A percentile compares a stretch with the other conserved stretches of the same genome.
These are phyloP conservation scores for Infundibulicybe gibba DNA, from an alignment of 768 basidiomycete genomes.

Conservation along the genomic window DNA sequence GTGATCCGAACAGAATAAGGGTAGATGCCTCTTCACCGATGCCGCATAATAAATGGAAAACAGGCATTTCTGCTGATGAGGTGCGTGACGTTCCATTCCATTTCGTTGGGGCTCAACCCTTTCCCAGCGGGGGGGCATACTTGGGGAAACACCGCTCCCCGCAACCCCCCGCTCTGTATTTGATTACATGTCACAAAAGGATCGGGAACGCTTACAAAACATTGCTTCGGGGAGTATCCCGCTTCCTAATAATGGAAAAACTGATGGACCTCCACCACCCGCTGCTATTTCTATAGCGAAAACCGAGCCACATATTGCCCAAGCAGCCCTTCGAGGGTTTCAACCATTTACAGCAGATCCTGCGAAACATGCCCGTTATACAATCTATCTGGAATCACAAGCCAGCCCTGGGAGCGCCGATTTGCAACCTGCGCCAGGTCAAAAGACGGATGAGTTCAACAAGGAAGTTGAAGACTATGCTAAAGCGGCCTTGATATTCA, in stretches of 20 bases:
- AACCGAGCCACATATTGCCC: slow-evolving; percentile 74
- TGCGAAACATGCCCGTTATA: slow-evolving; percentile 82
- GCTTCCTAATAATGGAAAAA: slow-evolving; percentile 22
- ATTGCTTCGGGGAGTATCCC: slow-evolving; percentile 33
- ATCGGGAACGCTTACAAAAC: slow-evolving; percentile 77
- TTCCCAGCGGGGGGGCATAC: slow-evolving; percentile 68
- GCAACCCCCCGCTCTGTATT: slow-evolving; percentile 80
- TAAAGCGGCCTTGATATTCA: slow-evolving; percentile 85
- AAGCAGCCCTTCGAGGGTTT: slow-evolving; percentile 86
- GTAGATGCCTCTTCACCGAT: slow-evolving; percentile 29
- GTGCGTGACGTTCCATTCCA: slow-evolving; percentile 35
- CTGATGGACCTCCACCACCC: slow-evolving; percentile 17
- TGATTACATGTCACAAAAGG: slow-evolving; percentile 91
- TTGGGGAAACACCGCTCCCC: slow-evolving; percentile 79
- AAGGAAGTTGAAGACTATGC: slow-evolving; percentile 85
- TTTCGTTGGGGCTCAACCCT: neutral
- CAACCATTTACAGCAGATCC: slow-evolving; percentile 81
- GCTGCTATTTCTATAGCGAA: slow-evolving; percentile 41
- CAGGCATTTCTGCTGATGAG: slow-evolving; percentile 64
- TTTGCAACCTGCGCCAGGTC: slow-evolving; percentile 49
- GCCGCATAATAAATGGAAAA: slow-evolving; percentile 50
- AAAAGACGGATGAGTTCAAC: slow-evolving; percentile 66
- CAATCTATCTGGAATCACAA: slow-evolving; percentile 74
- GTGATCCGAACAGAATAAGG: slow-evolving; percentile 38
- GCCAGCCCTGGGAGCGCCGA: slow-evolving; percentile 45